Evolutionary conservation across 352 stramenopile genomes (phyloP), one percentile per base, ranked within the genome.

Genomic region (Phytophthora tentaculata): DNA sequence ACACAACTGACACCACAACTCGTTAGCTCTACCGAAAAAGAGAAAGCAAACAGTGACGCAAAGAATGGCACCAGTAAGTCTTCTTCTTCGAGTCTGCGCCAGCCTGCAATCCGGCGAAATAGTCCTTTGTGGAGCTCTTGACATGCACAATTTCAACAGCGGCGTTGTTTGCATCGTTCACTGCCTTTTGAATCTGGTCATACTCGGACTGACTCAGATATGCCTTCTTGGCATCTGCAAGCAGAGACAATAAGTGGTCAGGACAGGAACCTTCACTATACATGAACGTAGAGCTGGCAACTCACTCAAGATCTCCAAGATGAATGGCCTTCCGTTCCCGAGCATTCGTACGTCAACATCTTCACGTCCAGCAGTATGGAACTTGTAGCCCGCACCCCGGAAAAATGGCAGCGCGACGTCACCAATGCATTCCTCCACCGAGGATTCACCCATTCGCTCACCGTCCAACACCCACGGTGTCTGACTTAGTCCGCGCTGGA

Each of bases 331-430:
- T 51, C 95, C 95, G 41, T 96, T 96, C 52, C 97, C 85, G 13
- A 99, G 76, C 97, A 99, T 99, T 39, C 97, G 83, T 29, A 99
- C 97, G 73, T 99, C 96, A 41, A 99, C 92, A 77, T 99, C 97
- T 81, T 99, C 97, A 55, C 97, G 89, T 20, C 97, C 97, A 7
- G 95, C 96, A 1, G 94, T 98, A 83, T 98, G 96, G 60, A 99
- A 99, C 70, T 99, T 99, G 77, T 94, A 95, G 43, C 81, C 68
- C 39, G 74, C 66, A 10, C 83, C 85, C 3, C 84, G 59, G 56
- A 94, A 92, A 51, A 85, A 85, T 8, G 86, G 76, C 51, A 90
- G 45, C 22, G 90, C 80, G 48, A 89, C 73, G 16, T 91, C 84
- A 8, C 84, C 84, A 47, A 97, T 97, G 58, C 80, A 83, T 60